A percentile compares a stretch with the other conserved stretches of the same genome.
phyloP scores from a whole-genome alignment of 768 basidiomycete genomes.

The Russula sp. region DNA sequence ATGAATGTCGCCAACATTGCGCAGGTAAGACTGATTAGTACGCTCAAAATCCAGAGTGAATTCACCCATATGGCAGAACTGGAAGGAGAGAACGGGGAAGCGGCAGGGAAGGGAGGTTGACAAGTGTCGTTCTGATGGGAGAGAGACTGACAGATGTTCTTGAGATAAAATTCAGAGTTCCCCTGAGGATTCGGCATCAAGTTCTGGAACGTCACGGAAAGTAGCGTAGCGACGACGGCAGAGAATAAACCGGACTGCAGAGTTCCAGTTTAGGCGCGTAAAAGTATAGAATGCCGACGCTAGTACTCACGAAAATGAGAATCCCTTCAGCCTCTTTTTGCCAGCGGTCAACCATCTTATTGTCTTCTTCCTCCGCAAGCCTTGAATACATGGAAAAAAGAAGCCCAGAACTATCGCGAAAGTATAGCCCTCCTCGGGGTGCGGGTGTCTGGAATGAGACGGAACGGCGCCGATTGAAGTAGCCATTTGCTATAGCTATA shows the following conservation, averaged over 20 bases:
- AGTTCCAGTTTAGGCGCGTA: neutral
- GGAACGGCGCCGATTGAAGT: neutral
- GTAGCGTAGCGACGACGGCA: constrained; percentile 21
- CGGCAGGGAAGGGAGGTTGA: neutral
- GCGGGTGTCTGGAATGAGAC: neutral
- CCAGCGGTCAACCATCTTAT: constrained; percentile 22
- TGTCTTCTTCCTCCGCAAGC: neutral
- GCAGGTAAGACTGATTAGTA: constrained; percentile 7
- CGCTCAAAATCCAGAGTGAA: constrained; percentile 16
- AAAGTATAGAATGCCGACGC: neutral
- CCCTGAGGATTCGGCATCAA: constrained; percentile 13
- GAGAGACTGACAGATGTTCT: constrained; percentile 1
- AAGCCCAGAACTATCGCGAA: constrained; percentile 5
- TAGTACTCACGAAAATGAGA: constrained; percentile 24
- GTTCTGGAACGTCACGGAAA: constrained; percentile 15
- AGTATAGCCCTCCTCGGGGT: neutral
- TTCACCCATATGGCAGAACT: constrained; percentile 9
- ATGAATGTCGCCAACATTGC: constrained; percentile 16
- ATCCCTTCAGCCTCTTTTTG: constrained; percentile 25
- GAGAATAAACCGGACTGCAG: constrained; percentile 28
- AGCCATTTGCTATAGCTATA: neutral
- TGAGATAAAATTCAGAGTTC: neutral
- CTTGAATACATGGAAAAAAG: constrained; percentile 11
- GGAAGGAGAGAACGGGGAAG: constrained; percentile 10
- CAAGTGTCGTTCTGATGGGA: neutral